phyloP scores from a whole-genome alignment of 148 eudicot species.

The Salicornia ramosissima region DNA sequence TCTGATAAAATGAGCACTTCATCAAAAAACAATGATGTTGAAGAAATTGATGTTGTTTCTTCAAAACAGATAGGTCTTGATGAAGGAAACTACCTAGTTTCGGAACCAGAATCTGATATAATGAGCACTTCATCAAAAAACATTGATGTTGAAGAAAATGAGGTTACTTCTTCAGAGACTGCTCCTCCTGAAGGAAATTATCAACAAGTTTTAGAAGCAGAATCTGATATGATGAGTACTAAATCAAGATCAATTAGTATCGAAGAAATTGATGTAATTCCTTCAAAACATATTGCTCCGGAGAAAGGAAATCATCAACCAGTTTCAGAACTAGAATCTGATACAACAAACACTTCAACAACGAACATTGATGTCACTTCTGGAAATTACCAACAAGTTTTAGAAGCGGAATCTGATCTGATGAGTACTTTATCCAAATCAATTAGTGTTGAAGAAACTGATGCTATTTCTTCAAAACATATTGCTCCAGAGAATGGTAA shows the following conservation, averaged over 20 bases:
- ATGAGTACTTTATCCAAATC: conserved; percentile 13
- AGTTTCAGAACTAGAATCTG: conserved; percentile 17
- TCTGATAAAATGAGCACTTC: background rate
- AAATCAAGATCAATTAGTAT: conserved; percentile 17
- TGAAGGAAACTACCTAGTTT: background rate
- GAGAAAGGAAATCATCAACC: conserved; percentile 12
- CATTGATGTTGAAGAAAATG: conserved; percentile 13
- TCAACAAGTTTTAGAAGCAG: conserved; percentile 8
- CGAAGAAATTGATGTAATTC: conserved; percentile 9
- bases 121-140: conserved; percentile 12
- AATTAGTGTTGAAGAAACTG: conserved; percentile 10
- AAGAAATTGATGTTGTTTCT: background rate
- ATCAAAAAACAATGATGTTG: background rate
- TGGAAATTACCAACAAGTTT: background rate
- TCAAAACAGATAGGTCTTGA: conserved; percentile 6
- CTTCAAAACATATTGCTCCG: conserved; percentile 14
- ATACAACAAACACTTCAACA: background rate
- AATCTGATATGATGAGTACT: conserved; percentile 6
- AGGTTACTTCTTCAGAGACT: conserved; percentile 2
- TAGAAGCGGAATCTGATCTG: conserved; percentile 14
- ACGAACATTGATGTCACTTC: background rate
- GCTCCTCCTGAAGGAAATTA: background rate
- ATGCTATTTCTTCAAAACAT: conserved; percentile 16
- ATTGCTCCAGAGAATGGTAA: conserved; percentile 7
- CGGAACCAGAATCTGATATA: conserved; percentile 15